phyloP scores from a whole-genome alignment of 805 yeast species.

The Metschnikowia arizonensis region DNA sequence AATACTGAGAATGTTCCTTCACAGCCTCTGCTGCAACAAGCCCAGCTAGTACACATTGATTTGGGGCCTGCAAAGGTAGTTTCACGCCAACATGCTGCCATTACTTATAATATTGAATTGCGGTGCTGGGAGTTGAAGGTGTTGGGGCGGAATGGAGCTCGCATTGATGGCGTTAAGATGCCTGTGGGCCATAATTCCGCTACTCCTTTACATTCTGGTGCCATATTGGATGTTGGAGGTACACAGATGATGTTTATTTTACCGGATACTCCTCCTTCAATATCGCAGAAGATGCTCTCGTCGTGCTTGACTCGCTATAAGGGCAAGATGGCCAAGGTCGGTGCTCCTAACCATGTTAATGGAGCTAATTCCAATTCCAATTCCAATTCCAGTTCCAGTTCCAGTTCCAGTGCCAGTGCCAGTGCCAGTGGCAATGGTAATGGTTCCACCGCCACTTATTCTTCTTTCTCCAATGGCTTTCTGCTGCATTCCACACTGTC shows the following conservation, averaged over 20 bases:
- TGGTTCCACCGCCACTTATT: background rate
- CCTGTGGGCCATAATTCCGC: slow-evolving; percentile 47
- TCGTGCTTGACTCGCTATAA: slow-evolving; percentile 34
- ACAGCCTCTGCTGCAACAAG: slow-evolving; percentile 17
- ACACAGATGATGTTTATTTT: slow-evolving; percentile 98
- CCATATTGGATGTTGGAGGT: slow-evolving; percentile 90
- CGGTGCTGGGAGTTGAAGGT: slow-evolving; percentile 86
- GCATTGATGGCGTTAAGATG: slow-evolving; percentile 68
- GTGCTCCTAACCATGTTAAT: slow-evolving; percentile 2
- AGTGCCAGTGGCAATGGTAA: too few relatives aligned
- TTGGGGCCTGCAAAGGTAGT: slow-evolving; percentile 98
- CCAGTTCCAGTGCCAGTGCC: slow-evolving; percentile 8
- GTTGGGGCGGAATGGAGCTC: slow-evolving; percentile 88
- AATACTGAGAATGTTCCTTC: slow-evolving; percentile 48
- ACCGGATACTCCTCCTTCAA: slow-evolving; percentile 79
- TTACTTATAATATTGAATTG: slow-evolving; percentile 66
- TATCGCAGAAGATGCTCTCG: slow-evolving; percentile 48
- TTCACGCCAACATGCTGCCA: slow-evolving; percentile 82
- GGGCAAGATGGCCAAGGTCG: slow-evolving; percentile 19
- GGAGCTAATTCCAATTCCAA: too few relatives aligned
- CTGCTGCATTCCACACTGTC: background rate
- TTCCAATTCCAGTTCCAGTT: too few relatives aligned
- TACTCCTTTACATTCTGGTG: slow-evolving; percentile 74
- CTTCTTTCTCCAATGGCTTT: background rate
- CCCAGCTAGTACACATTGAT: slow-evolving; percentile 65